Conservation (phyloP, 257 asterid species). For the Solanum arcanum region DNA sequence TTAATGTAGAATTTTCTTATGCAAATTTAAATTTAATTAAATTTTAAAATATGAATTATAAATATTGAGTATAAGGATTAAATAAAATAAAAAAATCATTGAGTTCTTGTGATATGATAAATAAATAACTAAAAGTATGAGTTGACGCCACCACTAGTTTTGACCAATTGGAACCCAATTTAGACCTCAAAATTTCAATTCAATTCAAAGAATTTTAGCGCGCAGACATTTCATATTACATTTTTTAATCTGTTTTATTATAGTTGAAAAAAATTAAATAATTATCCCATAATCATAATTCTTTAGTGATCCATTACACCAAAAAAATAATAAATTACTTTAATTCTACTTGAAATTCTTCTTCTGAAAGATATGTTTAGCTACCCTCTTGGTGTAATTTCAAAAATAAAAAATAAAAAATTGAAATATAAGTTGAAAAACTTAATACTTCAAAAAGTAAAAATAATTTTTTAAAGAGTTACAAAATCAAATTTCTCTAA, state of each 20-base stretch:
- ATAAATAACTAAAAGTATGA: background rate
- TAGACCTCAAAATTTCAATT: background rate
- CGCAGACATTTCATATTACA: background rate
- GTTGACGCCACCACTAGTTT: slow-evolving; percentile 6
- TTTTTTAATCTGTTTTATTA: background rate
- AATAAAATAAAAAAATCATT: background rate
- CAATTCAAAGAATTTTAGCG: background rate
- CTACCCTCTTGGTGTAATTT: too few relatives aligned
- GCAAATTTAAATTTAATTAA: too few relatives aligned
- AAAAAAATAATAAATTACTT: background rate
- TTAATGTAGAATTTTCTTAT: accelerated
- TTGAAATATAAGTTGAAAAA: too few relatives aligned
- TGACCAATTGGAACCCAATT: slow-evolving; percentile 8
- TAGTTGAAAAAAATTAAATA: background rate
- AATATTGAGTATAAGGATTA: accelerated
- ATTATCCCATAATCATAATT: background rate
- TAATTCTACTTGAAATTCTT: background rate
- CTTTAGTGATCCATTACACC: background rate
- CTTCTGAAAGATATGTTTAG: background rate
- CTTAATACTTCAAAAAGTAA: too few relatives aligned
- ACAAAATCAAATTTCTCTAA: background rate
- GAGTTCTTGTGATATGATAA: background rate
- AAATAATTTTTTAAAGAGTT: background rate
- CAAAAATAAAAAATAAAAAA: too few relatives aligned
- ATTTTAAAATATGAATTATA: too few relatives aligned